phyloP scores from a whole-genome alignment of 495 filamentous ascomycete species.

The Penicillium bialowiezense region DNA sequence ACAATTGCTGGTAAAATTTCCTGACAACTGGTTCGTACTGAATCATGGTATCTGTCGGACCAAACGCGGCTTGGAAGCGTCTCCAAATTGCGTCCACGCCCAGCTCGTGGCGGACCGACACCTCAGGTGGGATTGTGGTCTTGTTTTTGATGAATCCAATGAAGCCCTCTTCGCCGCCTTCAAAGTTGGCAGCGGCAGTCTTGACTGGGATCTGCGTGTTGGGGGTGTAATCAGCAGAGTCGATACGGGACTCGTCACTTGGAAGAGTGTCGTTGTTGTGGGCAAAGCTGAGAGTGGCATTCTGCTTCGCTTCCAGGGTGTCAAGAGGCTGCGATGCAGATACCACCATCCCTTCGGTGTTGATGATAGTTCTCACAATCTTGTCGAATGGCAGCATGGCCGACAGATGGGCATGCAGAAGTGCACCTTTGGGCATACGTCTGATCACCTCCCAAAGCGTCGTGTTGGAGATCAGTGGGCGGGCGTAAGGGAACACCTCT shows the following conservation, averaged over 20 bases:
- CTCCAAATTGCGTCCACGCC: neutral
- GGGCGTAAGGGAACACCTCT: conserved; percentile 15
- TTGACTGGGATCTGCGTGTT: neutral
- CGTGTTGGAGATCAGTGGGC: conserved; percentile 9
- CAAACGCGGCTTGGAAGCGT: neutral
- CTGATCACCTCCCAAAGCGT: conserved; percentile 11
- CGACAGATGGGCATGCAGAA: conserved; percentile 17
- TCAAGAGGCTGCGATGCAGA: conserved; percentile 10
- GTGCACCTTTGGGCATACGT: conserved; percentile 21
- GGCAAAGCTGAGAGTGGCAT: conserved; percentile 9
- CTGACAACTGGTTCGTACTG: neutral
- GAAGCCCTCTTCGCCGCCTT: neutral
- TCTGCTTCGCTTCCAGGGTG: neutral
- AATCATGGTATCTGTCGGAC: neutral
- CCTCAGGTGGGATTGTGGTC: neutral
- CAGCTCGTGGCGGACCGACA: neutral
- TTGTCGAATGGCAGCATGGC: conserved; percentile 19
- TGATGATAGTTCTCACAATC: conserved; percentile 1
- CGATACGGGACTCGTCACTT: too few relatives aligned
- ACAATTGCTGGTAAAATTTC: neutral
- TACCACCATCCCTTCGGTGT: conserved; percentile 18
- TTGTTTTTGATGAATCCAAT: neutral
- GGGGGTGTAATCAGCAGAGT: too few relatives aligned
- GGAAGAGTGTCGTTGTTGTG: neutral
- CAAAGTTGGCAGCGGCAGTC: neutral